Conservation (phyloP, 1,139 yeast genomes). For the Hansenula anomala region DNA sequence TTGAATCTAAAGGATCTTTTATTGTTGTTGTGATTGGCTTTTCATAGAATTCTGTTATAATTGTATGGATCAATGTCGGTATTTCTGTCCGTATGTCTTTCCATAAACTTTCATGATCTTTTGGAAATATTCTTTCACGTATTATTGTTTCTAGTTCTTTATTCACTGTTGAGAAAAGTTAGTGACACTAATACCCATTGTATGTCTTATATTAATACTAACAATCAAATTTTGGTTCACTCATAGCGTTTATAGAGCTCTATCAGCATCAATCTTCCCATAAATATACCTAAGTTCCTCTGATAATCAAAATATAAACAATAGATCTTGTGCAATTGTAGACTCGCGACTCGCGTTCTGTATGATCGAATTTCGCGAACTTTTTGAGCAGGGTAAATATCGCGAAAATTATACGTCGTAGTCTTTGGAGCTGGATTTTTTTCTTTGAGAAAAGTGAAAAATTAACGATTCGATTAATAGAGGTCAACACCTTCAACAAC, state of each 20-base stretch:
- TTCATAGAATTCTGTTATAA: slow-evolving; percentile 5
- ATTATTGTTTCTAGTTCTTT: slow-evolving; percentile 7
- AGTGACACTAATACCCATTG: too few species aligned
- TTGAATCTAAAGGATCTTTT: slow-evolving; percentile 9
- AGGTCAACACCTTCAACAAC: background rate
- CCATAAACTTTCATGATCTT: slow-evolving; percentile 5
- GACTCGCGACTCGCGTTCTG: too few species aligned
- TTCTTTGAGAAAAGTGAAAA: background rate
- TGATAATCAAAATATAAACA: too few species aligned
- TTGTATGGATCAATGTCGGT: slow-evolving; percentile 4
- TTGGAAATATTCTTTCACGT: slow-evolving; percentile 2
- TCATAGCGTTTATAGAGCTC: background rate
- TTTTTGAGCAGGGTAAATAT: background rate
- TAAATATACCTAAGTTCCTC: too few species aligned
- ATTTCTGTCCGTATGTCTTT: background rate
- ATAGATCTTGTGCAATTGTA: too few species aligned
- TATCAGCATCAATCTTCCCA: too few species aligned
- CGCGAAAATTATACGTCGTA: too few species aligned
- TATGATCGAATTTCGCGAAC: background rate
- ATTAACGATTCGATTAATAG: background rate
- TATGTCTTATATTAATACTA: too few species aligned
- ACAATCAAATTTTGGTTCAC: background rate
- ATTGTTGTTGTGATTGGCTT: background rate
- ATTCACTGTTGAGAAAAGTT: background rate
- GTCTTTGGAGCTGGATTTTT: background rate